phyloP scores from a whole-genome alignment of 1,284 basidiomycete genomes.

The Rhodotorula sp. region DNA sequence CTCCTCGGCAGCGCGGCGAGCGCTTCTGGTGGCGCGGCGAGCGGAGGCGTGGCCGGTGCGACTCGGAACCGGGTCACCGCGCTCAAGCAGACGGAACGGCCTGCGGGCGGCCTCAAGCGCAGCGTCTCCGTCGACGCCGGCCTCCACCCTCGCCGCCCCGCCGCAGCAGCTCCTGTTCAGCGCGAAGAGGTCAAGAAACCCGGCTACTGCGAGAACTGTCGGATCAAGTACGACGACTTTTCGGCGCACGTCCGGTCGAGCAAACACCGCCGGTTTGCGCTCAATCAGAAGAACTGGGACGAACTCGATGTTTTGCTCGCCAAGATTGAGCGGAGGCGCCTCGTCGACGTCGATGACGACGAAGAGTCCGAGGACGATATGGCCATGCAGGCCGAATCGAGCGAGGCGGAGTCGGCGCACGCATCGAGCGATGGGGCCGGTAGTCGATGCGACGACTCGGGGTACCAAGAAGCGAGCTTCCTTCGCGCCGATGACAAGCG shows the following conservation, averaged over 20 bases:
- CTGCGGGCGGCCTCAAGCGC: constrained; percentile 33
- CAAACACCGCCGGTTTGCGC: constrained; percentile 83
- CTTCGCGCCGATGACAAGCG: constrained; percentile 41
- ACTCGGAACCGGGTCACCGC: neutral
- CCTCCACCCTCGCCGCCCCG: constrained; percentile 16
- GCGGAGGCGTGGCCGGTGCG: neutral
- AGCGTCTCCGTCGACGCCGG: constrained; percentile 44
- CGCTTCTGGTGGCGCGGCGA: neutral
- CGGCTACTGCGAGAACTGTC: constrained; percentile 97
- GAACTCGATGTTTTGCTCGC: constrained; percentile 76
- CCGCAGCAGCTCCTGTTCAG: neutral
- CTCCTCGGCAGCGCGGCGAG: constrained; percentile 9
- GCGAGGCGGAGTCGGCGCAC: neutral
- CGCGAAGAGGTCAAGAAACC: constrained; percentile 73
- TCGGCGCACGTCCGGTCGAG: constrained; percentile 72
- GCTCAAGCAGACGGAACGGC: constrained; percentile 5
- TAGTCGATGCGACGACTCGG: constrained; percentile 32
- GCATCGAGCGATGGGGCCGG: neutral
- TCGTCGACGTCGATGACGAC: constrained; percentile 5
- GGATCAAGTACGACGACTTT: constrained; percentile 86
- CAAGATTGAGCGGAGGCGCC: constrained; percentile 54
- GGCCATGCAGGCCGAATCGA: neutral
- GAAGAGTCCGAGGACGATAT: constrained; percentile 33
- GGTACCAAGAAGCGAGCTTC: neutral
- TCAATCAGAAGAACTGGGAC: constrained; percentile 73